Percentiles rank a stretch among this genome's conserved stretches.
phyloP scores from a whole-genome alignment of 129 eudicot species.

The Flaveria sonorensis region DNA sequence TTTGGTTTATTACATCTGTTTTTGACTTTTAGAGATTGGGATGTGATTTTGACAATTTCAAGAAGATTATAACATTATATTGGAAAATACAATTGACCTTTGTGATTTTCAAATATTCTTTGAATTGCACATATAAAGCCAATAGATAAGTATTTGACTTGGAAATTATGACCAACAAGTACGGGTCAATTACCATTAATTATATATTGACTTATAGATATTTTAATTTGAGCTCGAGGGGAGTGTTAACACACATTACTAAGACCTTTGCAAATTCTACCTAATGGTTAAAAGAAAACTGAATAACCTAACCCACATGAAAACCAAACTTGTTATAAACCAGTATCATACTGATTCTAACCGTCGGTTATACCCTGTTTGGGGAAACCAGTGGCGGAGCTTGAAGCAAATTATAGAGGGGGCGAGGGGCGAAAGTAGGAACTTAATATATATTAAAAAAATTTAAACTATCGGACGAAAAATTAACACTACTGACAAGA shows the following conservation, averaged over 20 bases:
- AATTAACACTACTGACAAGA: too few species aligned
- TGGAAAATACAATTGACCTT: constrained; percentile 30
- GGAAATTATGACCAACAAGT: constrained; percentile 18
- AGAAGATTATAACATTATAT: constrained; percentile 23
- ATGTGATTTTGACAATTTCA: constrained; percentile 20
- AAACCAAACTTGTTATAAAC: too few species aligned
- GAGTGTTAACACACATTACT: constrained; percentile 11
- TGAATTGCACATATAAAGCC: constrained; percentile 15
- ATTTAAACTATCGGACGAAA: too few species aligned
- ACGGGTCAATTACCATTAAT: constrained; percentile 21
- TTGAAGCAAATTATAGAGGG: too few species aligned
- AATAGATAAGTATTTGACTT: constrained; percentile 36
- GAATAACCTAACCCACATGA: too few species aligned
- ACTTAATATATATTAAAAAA: too few species aligned
- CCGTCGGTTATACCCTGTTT: too few species aligned
- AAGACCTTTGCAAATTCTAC: too few species aligned
- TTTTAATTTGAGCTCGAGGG: constrained; percentile 14
- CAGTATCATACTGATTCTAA: too few species aligned
- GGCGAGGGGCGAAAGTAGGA: too few species aligned
- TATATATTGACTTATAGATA: constrained; percentile 14
- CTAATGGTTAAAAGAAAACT: too few species aligned
- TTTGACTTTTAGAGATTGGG: constrained; percentile 30
- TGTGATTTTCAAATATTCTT: constrained; percentile 23
- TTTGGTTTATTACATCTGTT: background rate
- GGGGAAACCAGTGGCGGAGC: too few species aligned